Base-by-base conservation (phyloP, 225 moss, liverwort and hornwort genomes). In the Antitrichia curtipendula region DNA sequence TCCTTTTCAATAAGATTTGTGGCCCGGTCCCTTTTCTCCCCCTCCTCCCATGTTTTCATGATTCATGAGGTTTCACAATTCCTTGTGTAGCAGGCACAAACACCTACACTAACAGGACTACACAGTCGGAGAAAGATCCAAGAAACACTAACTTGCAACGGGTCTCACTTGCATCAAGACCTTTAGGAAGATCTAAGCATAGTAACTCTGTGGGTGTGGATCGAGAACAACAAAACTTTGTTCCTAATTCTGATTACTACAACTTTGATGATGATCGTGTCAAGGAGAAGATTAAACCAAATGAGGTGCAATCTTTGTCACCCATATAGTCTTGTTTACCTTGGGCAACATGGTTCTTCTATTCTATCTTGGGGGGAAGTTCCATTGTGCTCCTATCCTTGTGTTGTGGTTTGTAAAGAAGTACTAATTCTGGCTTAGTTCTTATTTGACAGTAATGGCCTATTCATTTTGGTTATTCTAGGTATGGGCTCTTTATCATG, bases 401-500 rank as follows among this genome's bases (percentile, higher is more conserved):
- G 20, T 70, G 77, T 68, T 80, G 68, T 80, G 43, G 49, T 80
- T 21, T 47, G 24, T 57, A 28, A 72, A 31, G 34, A 72, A 76
- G 70, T 71, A 77, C 38, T 57, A 57, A 81, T 6, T 41, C 8
- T 69, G 76, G 56, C 68, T 64, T 79, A 34, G 45, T 85, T 83
- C 24, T 40, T 74, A n/a, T 80, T 20, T 41, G 58, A 70, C 56
- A 36, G 23, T 57, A 77, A 10, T 49, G 47, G 27, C 36, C 23
- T 83, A 25, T 60, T 61, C 76, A 25, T 90, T 40, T 64, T 83
- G 84, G 16, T 36, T 77, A 52, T 89, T 74, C 59, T 79, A 92
- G 92, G 78, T 94, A 23, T 94, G 94, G 94, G 93, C 94, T 25
- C 77, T 94, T 62, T 94, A 94, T 64, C 86, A 91, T 47, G 88